Evolutionary conservation across 2,329 filamentous ascomycete species (phyloP), one percentile per base, ranked within the genome.

Genomic region (Colletotrichum lini): DNA sequence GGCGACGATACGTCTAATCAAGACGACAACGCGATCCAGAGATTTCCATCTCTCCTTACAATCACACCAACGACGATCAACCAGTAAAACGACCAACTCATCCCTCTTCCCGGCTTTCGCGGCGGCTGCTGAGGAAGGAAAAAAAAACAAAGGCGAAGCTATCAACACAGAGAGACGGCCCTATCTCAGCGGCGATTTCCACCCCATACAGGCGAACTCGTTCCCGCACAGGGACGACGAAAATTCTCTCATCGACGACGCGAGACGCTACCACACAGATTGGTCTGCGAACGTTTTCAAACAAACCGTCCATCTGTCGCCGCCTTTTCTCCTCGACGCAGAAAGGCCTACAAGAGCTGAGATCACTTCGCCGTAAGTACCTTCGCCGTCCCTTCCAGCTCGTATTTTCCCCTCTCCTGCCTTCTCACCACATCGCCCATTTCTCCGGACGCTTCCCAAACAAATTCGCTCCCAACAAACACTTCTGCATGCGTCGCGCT

Each of bases 361-460:
- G 70, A 74, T 74, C 72, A 73, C 70, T 73, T 74, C 70, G 71
- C 64, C 66, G 61, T 70, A 65, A 71, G 65, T 62, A 50, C 67
- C 40, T 68, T 66, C 40, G 35, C 56, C 45, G 45, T 49, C 45
- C 42, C 13, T 52, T 57, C 45, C 47, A 35, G 57, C 54, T 40
- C 26, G n/a, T 44, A 38, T 42, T 61, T 23, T 65, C 65, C 70
- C 61, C 70, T 66, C 54, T 35, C 52, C 58, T 65, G 54, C 66
- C 65, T 61, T 35, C 54, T 66, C 66, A 63, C 58, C 40, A 50
- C 66, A 65, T 40, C 42, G 44, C 53, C 50, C 40, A 44, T 42
- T 38, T 42, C 50, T n/a, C 40, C 35, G 16, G 42, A 23, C 56
- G 42, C 58, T 44, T 66, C 56, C 26, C 38, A 62, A 26, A 42